phyloP scores from a whole-genome alignment of 2,329 filamentous ascomycete genomes.

The Pseudocercospora fuligena region DNA sequence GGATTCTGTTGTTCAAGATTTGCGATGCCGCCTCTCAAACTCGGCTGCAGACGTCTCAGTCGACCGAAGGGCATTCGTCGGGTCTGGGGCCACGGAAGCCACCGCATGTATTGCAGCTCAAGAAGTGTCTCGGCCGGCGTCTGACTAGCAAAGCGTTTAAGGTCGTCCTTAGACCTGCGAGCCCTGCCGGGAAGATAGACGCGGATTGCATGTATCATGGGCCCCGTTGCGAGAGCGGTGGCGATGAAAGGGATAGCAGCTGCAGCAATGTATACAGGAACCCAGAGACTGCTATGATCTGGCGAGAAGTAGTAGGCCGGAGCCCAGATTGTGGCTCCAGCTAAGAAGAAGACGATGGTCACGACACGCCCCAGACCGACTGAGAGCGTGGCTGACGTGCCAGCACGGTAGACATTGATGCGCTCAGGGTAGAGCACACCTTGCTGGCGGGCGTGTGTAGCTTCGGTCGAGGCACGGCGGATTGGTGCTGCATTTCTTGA shows the following conservation, averaged over 20 bases:
- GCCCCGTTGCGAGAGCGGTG: conserved; percentile 67
- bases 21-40: conserved; percentile 26
- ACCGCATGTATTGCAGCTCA: conserved; percentile 48
- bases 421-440: conserved; percentile 56
- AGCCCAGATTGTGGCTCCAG: conserved; percentile 64
- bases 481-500: conserved; percentile 3
- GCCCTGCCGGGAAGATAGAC: conserved; percentile 70
- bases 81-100: conserved; percentile 45
- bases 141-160: conserved; percentile 55
- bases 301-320: conserved; percentile 58
- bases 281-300: conserved; percentile 50
- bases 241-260: conserved; percentile 69
- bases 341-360: conserved; percentile 69
- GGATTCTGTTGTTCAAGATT: conserved; percentile 39
- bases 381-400: conserved; percentile 68
- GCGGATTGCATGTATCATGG: conserved; percentile 75
- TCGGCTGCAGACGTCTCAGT: conserved; percentile 33
- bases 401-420: conserved; percentile 75
- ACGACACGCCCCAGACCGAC: conserved; percentile 73
- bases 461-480: conserved; percentile 10
- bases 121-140: conserved; percentile 50
- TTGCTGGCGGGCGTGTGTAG: conserved; percentile 3
- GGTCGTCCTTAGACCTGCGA: conserved; percentile 61
- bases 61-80: conserved; percentile 32
- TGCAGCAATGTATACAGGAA: conserved; percentile 53